Evolutionary conservation across 164 flowering plant species (phyloP).

Genomic region (Magnolia sinica): DNA sequence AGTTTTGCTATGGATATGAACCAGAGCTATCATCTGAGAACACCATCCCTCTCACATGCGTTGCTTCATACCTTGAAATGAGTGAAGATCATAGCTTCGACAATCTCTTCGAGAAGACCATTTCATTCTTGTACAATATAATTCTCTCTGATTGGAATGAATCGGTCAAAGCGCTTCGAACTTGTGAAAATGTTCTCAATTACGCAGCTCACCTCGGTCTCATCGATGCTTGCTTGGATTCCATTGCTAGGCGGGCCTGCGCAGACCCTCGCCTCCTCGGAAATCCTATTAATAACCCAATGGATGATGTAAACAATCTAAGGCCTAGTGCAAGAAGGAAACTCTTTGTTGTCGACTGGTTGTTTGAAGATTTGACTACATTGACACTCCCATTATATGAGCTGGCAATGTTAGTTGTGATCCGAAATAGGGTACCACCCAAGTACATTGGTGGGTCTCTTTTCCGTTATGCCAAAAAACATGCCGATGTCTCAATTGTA

Average conservation of each 20-base stretch:
- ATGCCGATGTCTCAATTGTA: slow-evolving; percentile 17
- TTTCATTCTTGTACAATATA: slow-evolving; percentile 35
- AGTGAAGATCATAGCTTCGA: slow-evolving; percentile 46
- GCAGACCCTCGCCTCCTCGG: slow-evolving; percentile 56
- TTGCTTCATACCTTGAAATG: slow-evolving; percentile 64
- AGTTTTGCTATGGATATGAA: slow-evolving; percentile 68
- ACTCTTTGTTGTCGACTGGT: slow-evolving; percentile 33
- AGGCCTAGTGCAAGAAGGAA: slow-evolving; percentile 39
- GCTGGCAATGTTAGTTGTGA: slow-evolving; percentile 39
- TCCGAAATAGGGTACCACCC: slow-evolving; percentile 27
- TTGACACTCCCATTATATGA: slow-evolving; percentile 47
- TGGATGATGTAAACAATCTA: neutral
- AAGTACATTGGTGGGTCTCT: slow-evolving; percentile 47
- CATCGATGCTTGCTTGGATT: slow-evolving; percentile 40
- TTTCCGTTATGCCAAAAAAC: slow-evolving; percentile 38
- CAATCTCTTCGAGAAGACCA: slow-evolving; percentile 41
- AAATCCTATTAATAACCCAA: slow-evolving; percentile 33
- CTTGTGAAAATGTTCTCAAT: slow-evolving; percentile 27
- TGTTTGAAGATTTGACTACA: slow-evolving; percentile 45
- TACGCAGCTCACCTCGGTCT: slow-evolving; percentile 38
- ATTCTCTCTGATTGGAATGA: slow-evolving; percentile 65
- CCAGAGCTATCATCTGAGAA: slow-evolving; percentile 41
- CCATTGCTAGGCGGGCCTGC: slow-evolving; percentile 44
- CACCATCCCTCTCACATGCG: slow-evolving; percentile 47
- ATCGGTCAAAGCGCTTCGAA: slow-evolving; percentile 42